Evolutionary conservation across 2,329 filamentous ascomycete species (phyloP), one percentile per base, ranked within the genome.

Genomic region (Zymoseptoria tritici): DNA sequence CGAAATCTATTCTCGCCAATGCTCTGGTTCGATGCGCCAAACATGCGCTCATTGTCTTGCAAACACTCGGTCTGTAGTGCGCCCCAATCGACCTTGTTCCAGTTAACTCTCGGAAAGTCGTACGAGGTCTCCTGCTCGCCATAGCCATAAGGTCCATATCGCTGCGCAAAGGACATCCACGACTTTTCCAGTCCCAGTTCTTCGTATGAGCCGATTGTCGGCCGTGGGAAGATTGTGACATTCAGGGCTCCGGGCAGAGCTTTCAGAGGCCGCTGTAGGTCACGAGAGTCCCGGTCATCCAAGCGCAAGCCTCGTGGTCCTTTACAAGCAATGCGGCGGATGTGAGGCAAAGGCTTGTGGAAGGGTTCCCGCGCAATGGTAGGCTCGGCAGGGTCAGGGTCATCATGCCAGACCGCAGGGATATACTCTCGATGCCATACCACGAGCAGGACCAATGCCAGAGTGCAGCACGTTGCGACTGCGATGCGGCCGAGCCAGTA

Each of bases 61-160:
- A 84, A 72, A 67, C 89, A 92, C 19, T 80, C 75, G 50, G 82
- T 76, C 70, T 91, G 88, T 20, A 91, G 76, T 36, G 80, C 75
- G 9, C 85, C 85, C 88, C 89, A 92, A 64, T 84, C 80, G 36
- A 90, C 80, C 26, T 78, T 76, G 29, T 83, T 77, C 85, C 87
- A 91, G 22, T 83, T 75, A 9, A 83, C 72, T 8, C 52, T 49
- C 4, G 57, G 61, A 29, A 60, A 79, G 75, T 58, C 79, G 31
- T 64, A 64, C 4, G 9, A 78, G 56, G 81, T 80, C 59, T 74
- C 74, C 58, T 79, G 75, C 26, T 80, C 77, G 3, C 74, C 74
- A 62, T 83, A 76, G 6, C 85, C 84, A 65, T 88, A 89, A 26
- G 80, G 71, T 2, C 73, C 73, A 57, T 77, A 78, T 55, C 76